These are phyloP conservation scores for Lipomyces sp. DNA, from an alignment of 805 yeast species.

Conservation along the genomic window DNA sequence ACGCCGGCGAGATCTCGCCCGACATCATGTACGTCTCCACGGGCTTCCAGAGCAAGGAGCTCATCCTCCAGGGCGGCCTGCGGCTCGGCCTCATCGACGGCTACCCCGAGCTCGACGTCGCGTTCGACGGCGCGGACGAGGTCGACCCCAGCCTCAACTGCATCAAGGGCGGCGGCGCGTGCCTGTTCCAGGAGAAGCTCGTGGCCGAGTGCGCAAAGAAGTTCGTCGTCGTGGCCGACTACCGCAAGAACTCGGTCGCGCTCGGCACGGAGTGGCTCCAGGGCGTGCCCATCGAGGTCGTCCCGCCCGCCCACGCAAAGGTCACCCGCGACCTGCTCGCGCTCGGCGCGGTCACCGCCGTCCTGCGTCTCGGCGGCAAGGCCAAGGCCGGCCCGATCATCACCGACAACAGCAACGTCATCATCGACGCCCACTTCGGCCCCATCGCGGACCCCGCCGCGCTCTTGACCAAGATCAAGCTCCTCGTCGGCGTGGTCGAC, in stretches of 20 bases:
- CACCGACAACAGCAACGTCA: constrained; percentile 91
- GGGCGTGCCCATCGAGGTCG: constrained; percentile 95
- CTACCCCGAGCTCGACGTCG: constrained; percentile 72
- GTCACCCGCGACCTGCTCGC: constrained; percentile 59
- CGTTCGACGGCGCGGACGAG: constrained; percentile 99
- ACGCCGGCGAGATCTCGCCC: constrained; percentile 36
- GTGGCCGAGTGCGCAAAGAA: constrained; percentile 76
- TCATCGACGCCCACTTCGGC: constrained; percentile 92
- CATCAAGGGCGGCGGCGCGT: constrained; percentile 99
- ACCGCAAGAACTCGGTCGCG: constrained; percentile 69
- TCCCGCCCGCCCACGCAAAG: constrained; percentile 80
- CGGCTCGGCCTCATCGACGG: constrained; percentile 79
- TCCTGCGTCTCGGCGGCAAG: constrained; percentile 76
- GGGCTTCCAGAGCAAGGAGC: constrained; percentile 89
- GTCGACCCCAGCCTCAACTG: constrained; percentile 76
- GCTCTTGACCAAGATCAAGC: constrained; percentile 65
- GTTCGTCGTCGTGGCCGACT: constrained; percentile 89
- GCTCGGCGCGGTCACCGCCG: constrained; percentile 63
- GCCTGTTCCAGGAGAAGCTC: constrained; percentile 91
- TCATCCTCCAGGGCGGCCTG: constrained; percentile 78
- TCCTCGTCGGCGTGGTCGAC: constrained; percentile 90
- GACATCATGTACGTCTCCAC: constrained; percentile 84
- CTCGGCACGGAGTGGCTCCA: constrained; percentile 81
- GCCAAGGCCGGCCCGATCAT: constrained; percentile 97
- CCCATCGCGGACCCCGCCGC: constrained; percentile 47